A percentile compares a stretch with the other conserved stretches of the same genome.
Evolutionary conservation across 2,329 filamentous ascomycete species (phyloP).

Genomic region (Hymenoscyphus infarciens): DNA sequence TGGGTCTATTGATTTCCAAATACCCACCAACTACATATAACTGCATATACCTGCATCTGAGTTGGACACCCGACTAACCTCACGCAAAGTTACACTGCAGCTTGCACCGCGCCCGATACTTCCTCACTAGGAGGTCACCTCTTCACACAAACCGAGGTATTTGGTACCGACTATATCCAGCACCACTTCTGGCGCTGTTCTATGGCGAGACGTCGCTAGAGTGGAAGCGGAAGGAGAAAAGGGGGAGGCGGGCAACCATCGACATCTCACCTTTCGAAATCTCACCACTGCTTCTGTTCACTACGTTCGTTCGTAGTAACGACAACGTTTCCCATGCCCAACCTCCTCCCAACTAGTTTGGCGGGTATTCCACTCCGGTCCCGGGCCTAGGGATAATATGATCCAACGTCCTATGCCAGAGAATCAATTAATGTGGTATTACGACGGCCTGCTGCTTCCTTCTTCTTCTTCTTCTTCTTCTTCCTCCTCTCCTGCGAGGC

Average conservation of each 20-base stretch:
- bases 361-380: background rate
- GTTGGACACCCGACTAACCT: background rate
- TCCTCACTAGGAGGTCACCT: background rate
- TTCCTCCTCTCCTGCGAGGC: background rate
- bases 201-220: background rate
- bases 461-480: background rate
- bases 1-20: background rate
- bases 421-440: slow-evolving; percentile 1
- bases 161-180: background rate
- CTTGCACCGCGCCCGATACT: background rate
- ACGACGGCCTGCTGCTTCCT: slow-evolving; percentile 2
- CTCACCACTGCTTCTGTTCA: background rate
- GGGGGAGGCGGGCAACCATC: background rate
- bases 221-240: background rate
- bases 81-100: background rate
- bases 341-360: background rate
- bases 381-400: background rate
- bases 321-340: background rate
- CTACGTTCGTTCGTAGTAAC: no score
- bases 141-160: no score
- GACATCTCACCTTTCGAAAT: background rate
- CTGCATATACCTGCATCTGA: background rate
- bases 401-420: background rate
- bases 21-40: no score
- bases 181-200: background rate